Evolutionary conservation across 75 land plant genomes (phyloP).

Genomic region (Larix kaempferi): DNA sequence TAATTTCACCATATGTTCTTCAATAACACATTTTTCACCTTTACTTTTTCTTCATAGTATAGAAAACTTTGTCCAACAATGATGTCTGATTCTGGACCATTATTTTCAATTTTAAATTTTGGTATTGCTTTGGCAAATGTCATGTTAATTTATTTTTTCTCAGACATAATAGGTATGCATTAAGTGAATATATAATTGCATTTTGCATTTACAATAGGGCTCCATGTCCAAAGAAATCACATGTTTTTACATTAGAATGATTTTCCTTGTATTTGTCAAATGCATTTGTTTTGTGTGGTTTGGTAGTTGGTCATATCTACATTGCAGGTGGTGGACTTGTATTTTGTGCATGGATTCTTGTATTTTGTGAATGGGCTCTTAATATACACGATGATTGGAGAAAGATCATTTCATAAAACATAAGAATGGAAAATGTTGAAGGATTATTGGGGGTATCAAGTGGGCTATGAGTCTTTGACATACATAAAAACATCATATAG

Average conservation of each 20-base stretch:
- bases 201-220: neutral
- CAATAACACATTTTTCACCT: neutral
- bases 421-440: no score
- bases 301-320: no score
- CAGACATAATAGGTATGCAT: neutral
- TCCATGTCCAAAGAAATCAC: no score
- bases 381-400: no score
- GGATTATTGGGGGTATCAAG: neutral
- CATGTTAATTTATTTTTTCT: neutral
- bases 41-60: neutral
- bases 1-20: neutral
- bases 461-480: neutral
- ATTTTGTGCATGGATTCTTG: no score
- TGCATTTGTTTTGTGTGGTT: no score
- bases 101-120: neutral
- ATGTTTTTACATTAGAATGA: neutral
- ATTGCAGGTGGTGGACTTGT: no score
- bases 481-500: constrained; percentile 50
- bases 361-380: no score
- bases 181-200: neutral
- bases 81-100: neutral
- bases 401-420: no score
- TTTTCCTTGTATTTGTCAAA: neutral
- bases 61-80: neutral
- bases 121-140: neutral